These are phyloP conservation scores for Triticum aestivum DNA, from an alignment of 176 grass and related monocot genomes.

Conservation along the genomic window IWGSC_CS_RefSeq_v2.1 NC_057804.1:405483155-405483654, in stretches of 20 bases:
- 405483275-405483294: conserved; percentile 60
- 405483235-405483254: conserved; percentile 50
- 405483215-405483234: conserved; percentile 69
- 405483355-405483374: neutral
- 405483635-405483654: conserved; percentile 37
- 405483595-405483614: conserved; percentile 32
- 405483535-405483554: conserved; percentile 26
- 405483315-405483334: conserved; percentile 11
- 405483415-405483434: conserved; percentile 33
- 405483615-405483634: conserved; percentile 26
- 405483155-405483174: conserved; percentile 52
- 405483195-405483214: conserved; percentile 42
- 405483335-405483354: neutral
- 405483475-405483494: conserved; percentile 54
- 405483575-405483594: conserved; percentile 41
- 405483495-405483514: conserved; percentile 38
- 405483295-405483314: conserved; percentile 5
- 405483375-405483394: conserved; percentile 45
- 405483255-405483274: conserved; percentile 63
- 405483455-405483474: conserved; percentile 42
- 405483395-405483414: conserved; percentile 49
- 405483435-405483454: conserved; percentile 15
- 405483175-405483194: conserved; percentile 34
- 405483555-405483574: conserved; percentile 62
- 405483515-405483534: conserved; percentile 40